Percentiles rank a stretch among this genome's conserved stretches.
These are phyloP conservation scores for Fulvia fulva DNA, from an alignment of 2,329 filamentous ascomycete species.

Conservation along the genomic window DNA sequence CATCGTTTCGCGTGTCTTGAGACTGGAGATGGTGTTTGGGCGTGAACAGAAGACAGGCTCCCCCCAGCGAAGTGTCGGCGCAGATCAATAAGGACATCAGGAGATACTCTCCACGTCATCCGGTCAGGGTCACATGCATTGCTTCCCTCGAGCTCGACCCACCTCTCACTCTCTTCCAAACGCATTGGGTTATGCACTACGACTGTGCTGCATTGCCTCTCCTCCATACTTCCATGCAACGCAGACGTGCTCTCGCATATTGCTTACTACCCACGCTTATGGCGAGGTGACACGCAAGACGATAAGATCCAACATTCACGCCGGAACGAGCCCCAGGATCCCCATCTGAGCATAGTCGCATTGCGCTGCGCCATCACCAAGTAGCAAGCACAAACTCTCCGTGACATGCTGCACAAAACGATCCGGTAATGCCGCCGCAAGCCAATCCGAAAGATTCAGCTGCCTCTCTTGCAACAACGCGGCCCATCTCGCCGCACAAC, in stretches of 20 bases:
- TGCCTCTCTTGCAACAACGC: not conserved
- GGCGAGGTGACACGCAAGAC: not conserved
- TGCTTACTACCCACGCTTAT: not conserved
- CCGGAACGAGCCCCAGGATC: not conserved
- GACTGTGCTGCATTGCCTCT: not conserved
- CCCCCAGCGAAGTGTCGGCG: not conserved
- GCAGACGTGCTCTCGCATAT: not conserved
- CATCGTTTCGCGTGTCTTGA: not conserved
- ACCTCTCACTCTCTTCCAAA: not conserved
- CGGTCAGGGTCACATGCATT: not conserved
- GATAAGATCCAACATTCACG: not conserved
- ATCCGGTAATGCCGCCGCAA: constrained; percentile 8
- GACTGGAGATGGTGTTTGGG: not conserved
- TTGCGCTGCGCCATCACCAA: not conserved
- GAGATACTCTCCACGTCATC: no score
- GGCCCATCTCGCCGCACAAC: constrained; percentile 18
- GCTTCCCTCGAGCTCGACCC: not conserved
- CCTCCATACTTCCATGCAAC: not conserved
- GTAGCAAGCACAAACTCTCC: not conserved
- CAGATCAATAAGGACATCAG: not conserved
- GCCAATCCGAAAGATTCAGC: not conserved
- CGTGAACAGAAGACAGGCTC: not conserved
- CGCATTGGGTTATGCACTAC: not conserved
- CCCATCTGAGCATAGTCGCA: not conserved
- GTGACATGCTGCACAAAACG: constrained; percentile 6